Evolutionary conservation across 495 filamentous ascomycete species (phyloP).

Genomic region (Lasiosphaeris hirsuta): DNA sequence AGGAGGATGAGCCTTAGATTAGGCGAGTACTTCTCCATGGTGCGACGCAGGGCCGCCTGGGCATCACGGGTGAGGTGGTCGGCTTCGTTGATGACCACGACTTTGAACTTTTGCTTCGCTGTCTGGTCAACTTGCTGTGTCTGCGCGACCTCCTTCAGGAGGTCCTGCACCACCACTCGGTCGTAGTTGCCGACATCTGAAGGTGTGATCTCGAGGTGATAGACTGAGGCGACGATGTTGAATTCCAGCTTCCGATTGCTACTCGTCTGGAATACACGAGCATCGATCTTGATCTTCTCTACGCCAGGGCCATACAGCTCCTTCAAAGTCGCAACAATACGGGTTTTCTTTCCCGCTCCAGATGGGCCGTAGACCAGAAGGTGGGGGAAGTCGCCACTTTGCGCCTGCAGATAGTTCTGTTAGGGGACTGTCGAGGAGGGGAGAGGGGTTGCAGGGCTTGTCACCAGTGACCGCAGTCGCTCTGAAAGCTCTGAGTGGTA

Average conservation of each 20-base stretch:
- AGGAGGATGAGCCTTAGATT: conserved; percentile 88
- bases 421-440: background rate
- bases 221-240: conserved; percentile 93
- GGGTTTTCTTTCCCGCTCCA: conserved; percentile 95
- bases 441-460: conserved; percentile 16
- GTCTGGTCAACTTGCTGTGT: conserved; percentile 93
- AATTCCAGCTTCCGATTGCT: conserved; percentile 97
- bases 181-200: conserved; percentile 97
- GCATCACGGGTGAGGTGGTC: conserved; percentile 92
- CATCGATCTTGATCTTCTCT: conserved; percentile 96
- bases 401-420: conserved; percentile 58
- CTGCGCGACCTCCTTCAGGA: conserved; percentile 96
- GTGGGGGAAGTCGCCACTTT: conserved; percentile 96
- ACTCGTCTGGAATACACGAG: conserved; percentile 90
- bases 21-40: conserved; percentile 99
- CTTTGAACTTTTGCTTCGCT: conserved; percentile 91
- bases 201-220: conserved; percentile 97
- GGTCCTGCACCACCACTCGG: conserved; percentile 88
- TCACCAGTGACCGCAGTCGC: conserved; percentile 81
- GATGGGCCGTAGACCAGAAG: conserved; percentile 95
- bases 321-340: conserved; percentile 88
- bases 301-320: conserved; percentile 89
- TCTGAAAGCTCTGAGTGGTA: conserved; percentile 89
- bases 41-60: conserved; percentile 88
- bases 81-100: conserved; percentile 99